Evolutionary conservation across 83 land plant species (phyloP).

Genomic region (Larix sibirica): DNA sequence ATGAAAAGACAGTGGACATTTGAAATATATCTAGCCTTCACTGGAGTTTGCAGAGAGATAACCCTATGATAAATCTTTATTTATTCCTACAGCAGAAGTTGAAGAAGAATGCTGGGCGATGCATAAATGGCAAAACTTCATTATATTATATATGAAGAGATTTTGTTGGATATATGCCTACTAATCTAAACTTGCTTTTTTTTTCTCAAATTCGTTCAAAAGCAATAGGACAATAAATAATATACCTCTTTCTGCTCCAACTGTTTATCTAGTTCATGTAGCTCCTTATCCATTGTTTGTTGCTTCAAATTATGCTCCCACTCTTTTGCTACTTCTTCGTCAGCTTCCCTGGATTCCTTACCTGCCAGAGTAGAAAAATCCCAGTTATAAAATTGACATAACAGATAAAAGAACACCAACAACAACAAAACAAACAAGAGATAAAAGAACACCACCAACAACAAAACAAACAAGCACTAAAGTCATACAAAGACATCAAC

Average conservation of each 20-base stretch:
- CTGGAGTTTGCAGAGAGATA: background rate
- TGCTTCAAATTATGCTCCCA: slow-evolving; percentile 90
- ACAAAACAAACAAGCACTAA: background rate
- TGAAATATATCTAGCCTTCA: background rate
- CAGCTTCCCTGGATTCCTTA: slow-evolving; percentile 58
- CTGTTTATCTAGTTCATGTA: slow-evolving; percentile 84
- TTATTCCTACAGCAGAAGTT: slow-evolving; percentile 6
- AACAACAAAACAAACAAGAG: background rate
- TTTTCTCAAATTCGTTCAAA: background rate
- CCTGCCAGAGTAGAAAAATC: slow-evolving; percentile 25
- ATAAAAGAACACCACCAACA: background rate
- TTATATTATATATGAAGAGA: background rate
- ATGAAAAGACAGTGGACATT: background rate
- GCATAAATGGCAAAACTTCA: background rate
- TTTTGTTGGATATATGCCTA: background rate
- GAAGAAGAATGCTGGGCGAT: background rate
- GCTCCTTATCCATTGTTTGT: slow-evolving; percentile 91
- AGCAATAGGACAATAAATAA: background rate
- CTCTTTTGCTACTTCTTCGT: slow-evolving; percentile 86
- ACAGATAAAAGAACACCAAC: background rate
- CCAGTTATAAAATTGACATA: background rate
- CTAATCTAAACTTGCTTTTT: background rate
- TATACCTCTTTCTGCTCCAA: slow-evolving; percentile 94
- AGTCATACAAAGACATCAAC: slow-evolving; percentile 6
- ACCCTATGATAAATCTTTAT: background rate